These are phyloP conservation scores for Penstemon newberryi DNA, from an alignment of 257 asterid genomes.

Conservation along the genomic window DNA sequence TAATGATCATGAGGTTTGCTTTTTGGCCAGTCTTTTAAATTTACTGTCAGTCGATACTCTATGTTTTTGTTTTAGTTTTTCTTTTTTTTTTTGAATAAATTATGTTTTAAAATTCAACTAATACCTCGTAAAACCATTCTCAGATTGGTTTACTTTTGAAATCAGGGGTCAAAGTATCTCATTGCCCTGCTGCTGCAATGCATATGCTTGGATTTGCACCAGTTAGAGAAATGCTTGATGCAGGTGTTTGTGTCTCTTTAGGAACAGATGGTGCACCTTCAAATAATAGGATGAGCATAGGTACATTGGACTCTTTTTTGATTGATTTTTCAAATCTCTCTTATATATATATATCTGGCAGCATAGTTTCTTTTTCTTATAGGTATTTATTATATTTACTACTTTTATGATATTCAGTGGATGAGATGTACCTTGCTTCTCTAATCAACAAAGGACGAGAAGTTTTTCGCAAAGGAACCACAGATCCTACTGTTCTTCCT, in stretches of 20 bases:
- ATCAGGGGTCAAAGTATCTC: conserved; percentile 79
- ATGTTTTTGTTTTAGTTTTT: background rate
- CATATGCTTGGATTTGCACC: conserved; percentile 85
- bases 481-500: conserved; percentile 73
- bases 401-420: conserved; percentile 45
- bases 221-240: conserved; percentile 64
- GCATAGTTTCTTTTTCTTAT: background rate
- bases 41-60: background rate
- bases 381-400: background rate
- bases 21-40: background rate
- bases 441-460: conserved; percentile 80
- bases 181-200: conserved; percentile 93
- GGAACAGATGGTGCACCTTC: conserved; percentile 90
- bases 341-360: background rate
- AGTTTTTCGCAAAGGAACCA: conserved; percentile 53
- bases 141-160: conserved; percentile 57
- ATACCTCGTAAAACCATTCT: conserved; percentile 11
- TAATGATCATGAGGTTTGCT: conserved; percentile 54
- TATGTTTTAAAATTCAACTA: background rate
- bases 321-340: background rate
- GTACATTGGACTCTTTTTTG: conserved; percentile 36
- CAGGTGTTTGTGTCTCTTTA: conserved; percentile 77
- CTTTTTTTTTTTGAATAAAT: background rate
- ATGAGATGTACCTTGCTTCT: conserved; percentile 89
- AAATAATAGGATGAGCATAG: conserved; percentile 89